These are phyloP conservation scores for Stemphylium lycopersici DNA, from an alignment of 2,329 filamentous ascomycete genomes.

Conservation along the genomic window DNA sequence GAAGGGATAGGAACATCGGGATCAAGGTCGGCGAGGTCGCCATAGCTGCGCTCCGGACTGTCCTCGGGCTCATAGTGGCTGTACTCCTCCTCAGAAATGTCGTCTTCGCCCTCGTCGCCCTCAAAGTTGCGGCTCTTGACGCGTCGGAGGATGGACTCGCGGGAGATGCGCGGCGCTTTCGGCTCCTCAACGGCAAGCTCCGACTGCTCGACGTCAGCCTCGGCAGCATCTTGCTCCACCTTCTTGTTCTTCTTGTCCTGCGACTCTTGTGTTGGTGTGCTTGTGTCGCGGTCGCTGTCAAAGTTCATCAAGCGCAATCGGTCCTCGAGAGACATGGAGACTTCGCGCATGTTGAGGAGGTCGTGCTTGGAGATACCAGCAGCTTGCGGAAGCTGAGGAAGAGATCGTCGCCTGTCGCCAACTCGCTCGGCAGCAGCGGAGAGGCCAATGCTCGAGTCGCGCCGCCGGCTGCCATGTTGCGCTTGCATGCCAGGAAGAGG, in stretches of 20 bases:
- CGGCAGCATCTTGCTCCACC: conserved; percentile 25
- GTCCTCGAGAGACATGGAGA: conserved; percentile 83
- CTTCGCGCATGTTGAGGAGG: conserved; percentile 74
- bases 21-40: conserved; percentile 66
- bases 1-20: conserved; percentile 91
- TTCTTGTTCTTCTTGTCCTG: conserved; percentile 31
- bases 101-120: conserved; percentile 60
- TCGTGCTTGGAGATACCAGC: conserved; percentile 76
- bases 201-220: conserved; percentile 44
- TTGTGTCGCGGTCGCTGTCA: conserved; percentile 56
- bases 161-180: conserved; percentile 79
- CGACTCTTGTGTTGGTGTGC: conserved; percentile 46
- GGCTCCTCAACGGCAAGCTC: conserved; percentile 57
- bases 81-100: conserved; percentile 33
- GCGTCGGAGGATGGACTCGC: conserved; percentile 90
- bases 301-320: conserved; percentile 88
- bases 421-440: conserved; percentile 75
- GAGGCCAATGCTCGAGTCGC: conserved; percentile 66
- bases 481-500: conserved; percentile 75
- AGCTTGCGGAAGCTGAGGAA: conserved; percentile 74
- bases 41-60: conserved; percentile 62
- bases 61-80: conserved; percentile 54
- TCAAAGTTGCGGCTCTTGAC: conserved; percentile 71
- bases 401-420: conserved; percentile 67
- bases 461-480: conserved; percentile 60